Evolutionary conservation across 2,329 filamentous ascomycete genomes (phyloP), one percentile per base, ranked within the genome.

Genomic region (Ascochyta koolunga): DNA sequence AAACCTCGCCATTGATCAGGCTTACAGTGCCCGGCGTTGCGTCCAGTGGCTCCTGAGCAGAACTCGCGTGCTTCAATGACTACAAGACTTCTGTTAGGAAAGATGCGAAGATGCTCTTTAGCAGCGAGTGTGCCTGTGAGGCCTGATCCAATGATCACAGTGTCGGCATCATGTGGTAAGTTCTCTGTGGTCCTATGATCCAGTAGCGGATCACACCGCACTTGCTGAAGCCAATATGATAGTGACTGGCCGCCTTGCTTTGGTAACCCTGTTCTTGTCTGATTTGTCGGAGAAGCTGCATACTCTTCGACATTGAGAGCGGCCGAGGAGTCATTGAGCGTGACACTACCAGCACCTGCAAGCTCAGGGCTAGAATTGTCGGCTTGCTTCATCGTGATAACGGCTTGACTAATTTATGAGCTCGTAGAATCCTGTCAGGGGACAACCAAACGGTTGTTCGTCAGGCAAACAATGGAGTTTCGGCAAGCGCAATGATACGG

Each of bases 61-160:
- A 67, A 68, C 36, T 70, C 67, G 3, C 67, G 57, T 18, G 67
- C 66, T 58, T 70, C 68, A 31, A 70, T 43, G 0, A 70, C 46
- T 0, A 66, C 46, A 2, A 69, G 50, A 11, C 22, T 62, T 38
- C 58, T 65, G 1, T 43, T 29, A 2, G 66, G 66, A 48, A 56
- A 65, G 11, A 59, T 61, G 18, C 59, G 50, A 13, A 67, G 54
- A 42, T 64, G 66, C 9, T 67, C 64, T 31, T 59, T 64, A 2
- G 65, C 54, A 10, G 65, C 50, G 0, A 67, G 43, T 8, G 64
- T 63, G 1, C 64, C 64, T 7, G 58, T 66, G 25, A 69, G 58
- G 21, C 74, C 73, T 8, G 68, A 70, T 5, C 74, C 72, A 24
- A 76, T 66, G 15, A 76, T 61, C 10, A 76, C 56, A 36, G 71